Conservation (phyloP, 768 basidiomycete species). For the Pisolithus microcarpus region DNA sequence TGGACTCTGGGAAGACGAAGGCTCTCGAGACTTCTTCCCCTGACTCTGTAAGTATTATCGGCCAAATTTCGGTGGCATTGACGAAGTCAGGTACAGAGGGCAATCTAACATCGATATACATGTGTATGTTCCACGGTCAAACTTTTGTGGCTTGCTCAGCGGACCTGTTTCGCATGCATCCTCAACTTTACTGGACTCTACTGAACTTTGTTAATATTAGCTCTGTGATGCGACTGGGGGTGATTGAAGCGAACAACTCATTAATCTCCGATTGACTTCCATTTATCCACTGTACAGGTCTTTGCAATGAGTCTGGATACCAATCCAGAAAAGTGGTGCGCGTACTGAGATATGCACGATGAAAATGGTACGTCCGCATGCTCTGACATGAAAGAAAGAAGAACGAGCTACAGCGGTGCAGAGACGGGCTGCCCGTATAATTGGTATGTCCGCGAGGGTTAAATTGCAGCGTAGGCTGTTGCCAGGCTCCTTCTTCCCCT, state of each 20-base stretch:
- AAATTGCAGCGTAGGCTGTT: background rate
- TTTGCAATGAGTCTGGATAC: too few species aligned
- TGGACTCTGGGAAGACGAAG: background rate
- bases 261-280: background rate
- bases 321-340: too few species aligned
- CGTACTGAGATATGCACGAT: too few species aligned
- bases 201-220: constrained; percentile 1
- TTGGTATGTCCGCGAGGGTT: background rate
- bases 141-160: background rate
- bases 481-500: background rate
- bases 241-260: background rate
- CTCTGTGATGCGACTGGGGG: background rate
- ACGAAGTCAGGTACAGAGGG: background rate
- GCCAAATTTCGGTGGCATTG: background rate
- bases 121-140: background rate
- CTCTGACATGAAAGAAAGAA: too few species aligned
- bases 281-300: background rate
- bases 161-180: background rate
- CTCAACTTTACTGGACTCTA: background rate
- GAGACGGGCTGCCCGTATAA: too few species aligned
- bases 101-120: background rate
- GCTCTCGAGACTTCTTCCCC: background rate
- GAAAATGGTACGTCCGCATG: too few species aligned
- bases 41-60: background rate
- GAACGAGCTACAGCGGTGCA: too few species aligned